These are phyloP conservation scores for Pseudogymnoascus sp. DNA, from an alignment of 2,329 filamentous ascomycete species.

Conservation along the genomic window DNA sequence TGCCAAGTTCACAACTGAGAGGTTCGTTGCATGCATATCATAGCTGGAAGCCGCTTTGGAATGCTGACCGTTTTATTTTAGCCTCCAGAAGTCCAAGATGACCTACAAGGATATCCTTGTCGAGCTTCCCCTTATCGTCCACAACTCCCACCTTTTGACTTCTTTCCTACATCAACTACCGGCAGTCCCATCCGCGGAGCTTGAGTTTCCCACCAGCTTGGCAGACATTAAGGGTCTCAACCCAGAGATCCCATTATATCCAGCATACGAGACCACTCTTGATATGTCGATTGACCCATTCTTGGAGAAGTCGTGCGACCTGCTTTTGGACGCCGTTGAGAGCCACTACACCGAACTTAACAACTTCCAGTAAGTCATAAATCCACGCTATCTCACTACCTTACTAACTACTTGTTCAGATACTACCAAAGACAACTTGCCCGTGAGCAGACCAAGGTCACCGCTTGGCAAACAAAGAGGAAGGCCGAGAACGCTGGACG, in stretches of 20 bases:
- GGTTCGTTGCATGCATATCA: conserved; percentile 44
- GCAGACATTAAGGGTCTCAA: conserved; percentile 64
- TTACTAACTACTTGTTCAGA: not conserved
- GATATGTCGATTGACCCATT: conserved; percentile 94
- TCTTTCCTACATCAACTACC: conserved; percentile 92
- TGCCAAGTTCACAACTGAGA: conserved; percentile 87
- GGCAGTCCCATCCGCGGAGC: conserved; percentile 52
- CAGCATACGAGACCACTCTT: conserved; percentile 73
- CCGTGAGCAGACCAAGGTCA: conserved; percentile 93
- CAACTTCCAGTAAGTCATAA: conserved; percentile 69
- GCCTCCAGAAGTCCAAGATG: conserved; percentile 88
- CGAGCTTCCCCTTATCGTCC: conserved; percentile 80
- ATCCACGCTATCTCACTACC: not conserved
- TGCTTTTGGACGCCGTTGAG: conserved; percentile 94
- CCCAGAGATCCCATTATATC: conserved; percentile 59
- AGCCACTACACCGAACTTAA: conserved; percentile 97
- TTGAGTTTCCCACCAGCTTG: conserved; percentile 70
- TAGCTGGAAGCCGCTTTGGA: not conserved
- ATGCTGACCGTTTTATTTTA: conserved; percentile 30
- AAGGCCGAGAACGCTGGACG: conserved; percentile 90
- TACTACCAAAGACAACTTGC: conserved; percentile 90
- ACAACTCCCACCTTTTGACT: conserved; percentile 96
- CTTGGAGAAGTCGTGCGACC: conserved; percentile 95
- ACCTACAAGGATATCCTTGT: conserved; percentile 88
- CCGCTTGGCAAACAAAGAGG: conserved; percentile 92